Base-by-base conservation (phyloP, 768 basidiomycete genomes). In the Sutorius australiensis region DNA sequence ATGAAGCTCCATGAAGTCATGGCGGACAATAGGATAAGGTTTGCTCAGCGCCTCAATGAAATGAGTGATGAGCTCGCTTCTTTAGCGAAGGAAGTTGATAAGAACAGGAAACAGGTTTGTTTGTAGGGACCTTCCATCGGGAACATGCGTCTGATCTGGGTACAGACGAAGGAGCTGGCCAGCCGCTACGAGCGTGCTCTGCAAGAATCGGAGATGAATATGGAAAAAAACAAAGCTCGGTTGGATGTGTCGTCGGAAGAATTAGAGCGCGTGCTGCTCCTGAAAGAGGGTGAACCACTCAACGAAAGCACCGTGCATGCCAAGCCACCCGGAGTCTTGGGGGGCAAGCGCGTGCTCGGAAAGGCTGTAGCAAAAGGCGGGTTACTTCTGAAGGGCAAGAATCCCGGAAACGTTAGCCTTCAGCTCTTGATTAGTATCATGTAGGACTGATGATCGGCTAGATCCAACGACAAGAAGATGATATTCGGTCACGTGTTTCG, bases 61-160 rank as follows among this genome's bases (percentile, higher is more conserved):
- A 98, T 98, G 92, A 87, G 89, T 64, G 94, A 98, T n/a, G 97
- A 99, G 64, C 77, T 99, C 27, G 73, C 80, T 16, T 86, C 80
- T 10, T 74, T 98, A 5, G 82, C 84, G 0, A 92, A 92, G 61
- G 95, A 98, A 68, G 92, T 97, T 1, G 97, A 99, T 59, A 94
- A 92, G 75, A 88, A 89, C 67, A 77, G 95, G 48, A 98, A 98
- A 72, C 79, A 86, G 73, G 93, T 89, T 53, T 48, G 77, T 62
- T 40, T 17, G 19, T 24, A 46, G 5, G 17, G 6, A 30, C 30
- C 47, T 31, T n/a, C 14, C 8, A 44, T 37, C 47, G 37, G 17
- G 34, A 51, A 38, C 38, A 16, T 31, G 48, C 21, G 40, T 32
- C 40, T 62, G 37, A 61, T 49, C 27, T 34, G 41, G 21, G 33